Evolutionary conservation across 2,329 filamentous ascomycete species (phyloP).

Genomic region (Coleophoma eucalyptorum): DNA sequence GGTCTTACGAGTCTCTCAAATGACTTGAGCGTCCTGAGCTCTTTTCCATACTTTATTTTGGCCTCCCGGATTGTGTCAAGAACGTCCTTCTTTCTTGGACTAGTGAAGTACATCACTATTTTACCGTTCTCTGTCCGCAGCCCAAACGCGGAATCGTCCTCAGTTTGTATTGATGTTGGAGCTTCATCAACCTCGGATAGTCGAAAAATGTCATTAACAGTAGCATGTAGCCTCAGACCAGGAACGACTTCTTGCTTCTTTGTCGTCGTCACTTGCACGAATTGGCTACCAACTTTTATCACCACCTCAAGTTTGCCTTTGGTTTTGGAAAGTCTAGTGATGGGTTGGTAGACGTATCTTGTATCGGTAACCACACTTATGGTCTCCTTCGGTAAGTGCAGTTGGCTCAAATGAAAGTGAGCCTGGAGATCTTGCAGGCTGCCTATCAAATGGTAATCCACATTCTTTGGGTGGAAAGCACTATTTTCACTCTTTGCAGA

Average conservation of each 20-base stretch:
- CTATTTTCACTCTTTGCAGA: slow-evolving; percentile 57
- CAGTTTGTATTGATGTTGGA: slow-evolving; percentile 58
- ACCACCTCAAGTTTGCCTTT: slow-evolving; percentile 68
- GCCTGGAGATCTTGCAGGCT: slow-evolving; percentile 61
- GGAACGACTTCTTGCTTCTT: slow-evolving; percentile 67
- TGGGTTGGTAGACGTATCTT: slow-evolving; percentile 60
- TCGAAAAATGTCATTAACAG: slow-evolving; percentile 67
- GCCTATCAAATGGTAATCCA: slow-evolving; percentile 63
- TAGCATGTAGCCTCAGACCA: slow-evolving; percentile 56
- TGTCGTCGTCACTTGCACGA: slow-evolving; percentile 65
- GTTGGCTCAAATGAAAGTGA: slow-evolving; percentile 63
- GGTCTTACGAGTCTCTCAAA: slow-evolving; percentile 63
- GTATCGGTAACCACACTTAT: slow-evolving; percentile 65
- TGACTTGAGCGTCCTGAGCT: slow-evolving; percentile 55
- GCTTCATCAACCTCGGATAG: slow-evolving; percentile 66
- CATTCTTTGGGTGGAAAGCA: slow-evolving; percentile 60
- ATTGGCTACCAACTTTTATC: slow-evolving; percentile 66
- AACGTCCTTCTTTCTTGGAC: slow-evolving; percentile 59
- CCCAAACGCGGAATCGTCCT: slow-evolving; percentile 65
- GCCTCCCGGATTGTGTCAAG: slow-evolving; percentile 59
- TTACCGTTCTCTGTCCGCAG: slow-evolving; percentile 65
- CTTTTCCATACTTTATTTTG: slow-evolving; percentile 62
- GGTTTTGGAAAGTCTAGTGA: slow-evolving; percentile 62
- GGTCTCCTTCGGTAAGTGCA: slow-evolving; percentile 67
- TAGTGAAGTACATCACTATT: slow-evolving; percentile 70